Evolutionary conservation across 257 asterid genomes (phyloP), one percentile per base, ranked within the genome.

Genomic region (Solanum piurae): DNA sequence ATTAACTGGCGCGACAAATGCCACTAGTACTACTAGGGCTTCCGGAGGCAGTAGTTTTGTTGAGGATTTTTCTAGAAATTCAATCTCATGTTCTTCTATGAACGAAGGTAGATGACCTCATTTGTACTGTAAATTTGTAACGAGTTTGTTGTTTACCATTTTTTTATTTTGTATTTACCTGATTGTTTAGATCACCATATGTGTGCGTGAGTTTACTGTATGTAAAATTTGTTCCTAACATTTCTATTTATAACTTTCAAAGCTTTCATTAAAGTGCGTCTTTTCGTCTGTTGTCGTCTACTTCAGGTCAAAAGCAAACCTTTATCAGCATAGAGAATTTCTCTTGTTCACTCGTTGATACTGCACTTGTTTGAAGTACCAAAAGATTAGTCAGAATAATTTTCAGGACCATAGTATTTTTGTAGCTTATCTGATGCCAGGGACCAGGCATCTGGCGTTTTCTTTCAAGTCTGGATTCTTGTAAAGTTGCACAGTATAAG

Each of bases 61-160:
- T 4, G 97, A 93, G 37, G 98, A 95, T 4, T 91, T 85, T 86
- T 95, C 98, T 7, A 94, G 98, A 90, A 95, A 94, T 90, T 95
- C 98, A 10, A 94, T 95, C 49, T 95, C 98, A 1, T 86, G 88
- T 91, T 95, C 98, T 23, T 95, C 98, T n/a, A 55, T 93, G 52
- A 94, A 93, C 37, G 98, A 94, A 89, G 98, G 98, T 83, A 93
- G 97, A 87, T 94, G 89, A 92, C 52, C 40, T 1, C 8, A 31
- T 76, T 69, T 82, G 52, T 73, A 10, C 0, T 42, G 86, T 46
- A 21, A 10, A 62, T 83, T 5, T 71, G 9, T 7, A 34, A 11
- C 25, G 6, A 8, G 20, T 72, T 64, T 14, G 31, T 71, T 12
- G 5, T 29, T 71, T 34, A 29, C 83, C 40, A 29, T 4, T 37